Conservation (phyloP, 306 rosid species). For the Cucurbita maxima region DNA sequence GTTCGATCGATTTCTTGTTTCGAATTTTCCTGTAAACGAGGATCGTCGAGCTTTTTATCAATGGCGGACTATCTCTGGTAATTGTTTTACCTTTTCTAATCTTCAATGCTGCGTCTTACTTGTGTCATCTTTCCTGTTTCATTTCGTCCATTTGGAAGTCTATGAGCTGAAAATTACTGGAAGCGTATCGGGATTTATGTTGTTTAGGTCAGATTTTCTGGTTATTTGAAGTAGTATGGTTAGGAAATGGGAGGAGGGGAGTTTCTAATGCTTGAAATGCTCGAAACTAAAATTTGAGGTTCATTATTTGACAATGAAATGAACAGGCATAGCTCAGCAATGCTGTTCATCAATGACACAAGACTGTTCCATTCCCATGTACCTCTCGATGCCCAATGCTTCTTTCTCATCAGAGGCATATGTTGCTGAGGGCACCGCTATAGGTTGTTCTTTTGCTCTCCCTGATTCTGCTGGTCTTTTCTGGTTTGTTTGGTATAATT, state of each 20-base stretch:
- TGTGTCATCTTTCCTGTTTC: not conserved
- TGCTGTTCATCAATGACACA: slow-evolving; percentile 11
- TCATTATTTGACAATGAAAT: slow-evolving; percentile 8
- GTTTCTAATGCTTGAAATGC: not conserved
- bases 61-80: slow-evolving; percentile 33
- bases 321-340: slow-evolving; percentile 25
- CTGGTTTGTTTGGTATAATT: not conserved
- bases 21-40: slow-evolving; percentile 18
- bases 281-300: not conserved
- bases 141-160: not conserved
- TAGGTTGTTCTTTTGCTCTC: slow-evolving; percentile 38
- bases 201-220: not conserved
- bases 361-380: slow-evolving; percentile 9
- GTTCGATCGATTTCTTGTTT: slow-evolving; percentile 22
- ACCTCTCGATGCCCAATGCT: slow-evolving; percentile 24
- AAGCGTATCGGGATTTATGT: not conserved
- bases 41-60: slow-evolving; percentile 12
- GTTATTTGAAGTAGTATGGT: not conserved
- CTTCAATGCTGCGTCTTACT: not conserved
- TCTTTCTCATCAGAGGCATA: slow-evolving; percentile 30
- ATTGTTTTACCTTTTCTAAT: not conserved
- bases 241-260: not conserved
- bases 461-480: not conserved
- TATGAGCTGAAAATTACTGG: not conserved
- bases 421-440: slow-evolving; percentile 18